phyloP scores from a whole-genome alignment of 1,139 yeast species.

The Nakaseomyces nivariensis region DNA sequence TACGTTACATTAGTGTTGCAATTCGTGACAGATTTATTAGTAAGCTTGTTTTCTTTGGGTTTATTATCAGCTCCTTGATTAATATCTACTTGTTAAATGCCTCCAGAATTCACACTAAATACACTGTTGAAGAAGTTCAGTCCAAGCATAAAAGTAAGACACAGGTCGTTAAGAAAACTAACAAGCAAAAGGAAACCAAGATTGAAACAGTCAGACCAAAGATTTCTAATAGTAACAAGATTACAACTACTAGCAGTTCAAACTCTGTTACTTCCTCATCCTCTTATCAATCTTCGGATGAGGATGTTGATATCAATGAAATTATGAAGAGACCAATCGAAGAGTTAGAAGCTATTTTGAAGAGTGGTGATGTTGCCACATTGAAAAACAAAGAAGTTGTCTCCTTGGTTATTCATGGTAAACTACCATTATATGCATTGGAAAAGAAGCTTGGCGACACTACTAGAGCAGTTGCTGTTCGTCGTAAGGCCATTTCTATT shows the following conservation, averaged over 20 bases:
- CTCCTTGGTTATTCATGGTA: constrained; percentile 60
- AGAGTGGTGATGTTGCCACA: constrained; percentile 60
- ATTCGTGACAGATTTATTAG: constrained; percentile 76
- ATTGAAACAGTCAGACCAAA: not conserved
- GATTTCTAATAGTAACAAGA: not conserved
- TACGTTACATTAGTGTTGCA: constrained; percentile 57
- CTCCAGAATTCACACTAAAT: constrained; percentile 45
- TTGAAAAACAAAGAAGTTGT: constrained; percentile 67
- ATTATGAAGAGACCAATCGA: constrained; percentile 47
- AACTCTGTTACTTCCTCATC: not conserved
- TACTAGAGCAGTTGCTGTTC: constrained; percentile 83
- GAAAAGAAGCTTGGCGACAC: constrained; percentile 85
- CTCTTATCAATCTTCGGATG: constrained; percentile 26
- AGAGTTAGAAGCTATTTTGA: constrained; percentile 51
- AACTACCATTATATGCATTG: constrained; percentile 83
- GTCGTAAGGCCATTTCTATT: constrained; percentile 83
- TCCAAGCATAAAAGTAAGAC: constrained; percentile 13
- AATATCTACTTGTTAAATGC: constrained; percentile 79
- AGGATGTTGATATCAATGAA: constrained; percentile 27
- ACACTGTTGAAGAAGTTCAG: constrained; percentile 22
- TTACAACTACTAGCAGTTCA: not conserved
- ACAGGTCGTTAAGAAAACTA: constrained; percentile 5
- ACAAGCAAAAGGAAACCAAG: not conserved
- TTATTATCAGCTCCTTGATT: constrained; percentile 66
- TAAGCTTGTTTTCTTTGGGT: constrained; percentile 63